phyloP scores from a whole-genome alignment of 371 early-diverging fungal genomes.

The Mortierella sp. region DNA sequence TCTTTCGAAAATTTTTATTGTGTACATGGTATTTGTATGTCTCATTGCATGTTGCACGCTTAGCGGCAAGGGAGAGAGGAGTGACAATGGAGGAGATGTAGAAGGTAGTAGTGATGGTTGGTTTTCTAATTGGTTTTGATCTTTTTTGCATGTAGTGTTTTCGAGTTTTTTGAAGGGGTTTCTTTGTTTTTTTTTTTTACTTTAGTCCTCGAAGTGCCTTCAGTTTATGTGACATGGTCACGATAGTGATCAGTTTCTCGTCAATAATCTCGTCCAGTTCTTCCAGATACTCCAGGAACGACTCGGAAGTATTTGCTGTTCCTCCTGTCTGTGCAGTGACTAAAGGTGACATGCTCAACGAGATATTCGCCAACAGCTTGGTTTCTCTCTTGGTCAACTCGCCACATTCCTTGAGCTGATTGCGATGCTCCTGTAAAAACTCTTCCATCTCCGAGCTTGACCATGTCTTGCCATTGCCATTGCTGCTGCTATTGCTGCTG shows the following conservation, averaged over 20 bases:
- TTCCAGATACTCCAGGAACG: constrained; percentile 59
- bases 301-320: constrained; percentile 39
- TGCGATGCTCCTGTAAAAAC: constrained; percentile 80
- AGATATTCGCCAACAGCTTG: constrained; percentile 77
- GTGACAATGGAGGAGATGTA: no score
- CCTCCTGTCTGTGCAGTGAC: constrained; percentile 37
- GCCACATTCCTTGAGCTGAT: constrained; percentile 79
- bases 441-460: constrained; percentile 64
- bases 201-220: constrained; percentile 35
- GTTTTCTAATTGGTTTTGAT: no score
- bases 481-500: constrained; percentile 1
- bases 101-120: no score
- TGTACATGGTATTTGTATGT: no score
- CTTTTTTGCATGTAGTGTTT: no score
- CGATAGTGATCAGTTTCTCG: constrained; percentile 56
- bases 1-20: no score
- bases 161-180: neutral
- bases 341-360: constrained; percentile 55
- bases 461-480: constrained; percentile 8
- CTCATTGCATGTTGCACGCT: no score
- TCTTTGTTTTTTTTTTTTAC: constrained; percentile 13
- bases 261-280: constrained; percentile 70
- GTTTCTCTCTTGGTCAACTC: constrained; percentile 84
- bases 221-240: constrained; percentile 44
- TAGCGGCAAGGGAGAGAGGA: no score